phyloP scores from a whole-genome alignment of 2,329 filamentous ascomycete species.

The Calonectria ilicicola region DNA sequence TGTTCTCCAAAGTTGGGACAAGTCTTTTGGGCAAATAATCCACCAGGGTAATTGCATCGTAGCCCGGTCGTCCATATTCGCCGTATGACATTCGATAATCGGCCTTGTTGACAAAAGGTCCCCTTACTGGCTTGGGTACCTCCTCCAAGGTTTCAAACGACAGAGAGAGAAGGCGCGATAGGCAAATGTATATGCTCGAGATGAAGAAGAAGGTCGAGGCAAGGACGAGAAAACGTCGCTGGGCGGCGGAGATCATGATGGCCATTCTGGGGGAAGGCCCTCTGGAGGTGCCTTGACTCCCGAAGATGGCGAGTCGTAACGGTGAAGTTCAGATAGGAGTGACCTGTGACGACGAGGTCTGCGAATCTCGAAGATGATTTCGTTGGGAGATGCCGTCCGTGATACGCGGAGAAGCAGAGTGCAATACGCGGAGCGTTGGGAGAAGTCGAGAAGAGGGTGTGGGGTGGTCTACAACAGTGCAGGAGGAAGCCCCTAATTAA shows the following conservation, averaged over 20 bases:
- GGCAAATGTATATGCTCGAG: slow-evolving; percentile 49
- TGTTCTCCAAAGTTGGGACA: slow-evolving; percentile 49
- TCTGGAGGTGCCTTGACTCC: slow-evolving; percentile 13
- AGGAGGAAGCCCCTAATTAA: slow-evolving; percentile 8
- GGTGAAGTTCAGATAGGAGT: background rate
- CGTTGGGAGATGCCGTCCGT: background rate
- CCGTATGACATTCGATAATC: slow-evolving; percentile 56
- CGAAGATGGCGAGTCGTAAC: background rate
- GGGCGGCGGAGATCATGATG: slow-evolving; percentile 40
- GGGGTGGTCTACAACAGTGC: background rate
- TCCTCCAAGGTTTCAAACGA: slow-evolving; percentile 29
- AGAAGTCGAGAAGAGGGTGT: background rate
- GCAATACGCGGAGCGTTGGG: slow-evolving; percentile 1
- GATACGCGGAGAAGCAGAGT: slow-evolving; percentile 15
- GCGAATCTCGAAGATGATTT: background rate
- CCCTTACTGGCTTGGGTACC: slow-evolving; percentile 24
- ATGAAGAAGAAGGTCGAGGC: slow-evolving; percentile 48
- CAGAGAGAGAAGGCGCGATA: slow-evolving; percentile 46
- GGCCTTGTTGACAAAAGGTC: slow-evolving; percentile 36
- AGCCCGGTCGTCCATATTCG: slow-evolving; percentile 51
- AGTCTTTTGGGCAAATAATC: slow-evolving; percentile 45
- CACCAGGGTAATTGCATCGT: slow-evolving; percentile 48
- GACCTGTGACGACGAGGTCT: slow-evolving; percentile 13
- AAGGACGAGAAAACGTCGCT: slow-evolving; percentile 47
- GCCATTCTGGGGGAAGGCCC: slow-evolving; percentile 30